Evolutionary conservation across 2,329 filamentous ascomycete species (phyloP).

Genomic region (Alternaria sp.): DNA sequence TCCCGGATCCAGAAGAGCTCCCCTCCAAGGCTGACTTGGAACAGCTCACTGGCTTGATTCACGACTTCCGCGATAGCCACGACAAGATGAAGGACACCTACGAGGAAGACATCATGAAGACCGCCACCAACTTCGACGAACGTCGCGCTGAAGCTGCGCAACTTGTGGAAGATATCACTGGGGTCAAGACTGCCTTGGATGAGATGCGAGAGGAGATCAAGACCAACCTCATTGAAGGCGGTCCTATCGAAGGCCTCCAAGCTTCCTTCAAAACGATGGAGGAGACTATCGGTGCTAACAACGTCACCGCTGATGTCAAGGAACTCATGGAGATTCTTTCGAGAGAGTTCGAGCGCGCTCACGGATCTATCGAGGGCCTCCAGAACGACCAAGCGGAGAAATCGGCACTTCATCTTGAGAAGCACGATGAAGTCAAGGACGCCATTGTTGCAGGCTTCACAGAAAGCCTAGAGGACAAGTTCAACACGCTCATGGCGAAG

Average conservation of each 20-base stretch:
- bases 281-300: slow-evolving; percentile 66
- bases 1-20: slow-evolving; percentile 74
- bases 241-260: slow-evolving; percentile 67
- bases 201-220: slow-evolving; percentile 81
- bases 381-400: slow-evolving; percentile 80
- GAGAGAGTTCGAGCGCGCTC: slow-evolving; percentile 86
- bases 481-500: slow-evolving; percentile 82
- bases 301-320: slow-evolving; percentile 60
- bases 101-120: slow-evolving; percentile 76
- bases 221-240: slow-evolving; percentile 78
- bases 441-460: slow-evolving; percentile 64
- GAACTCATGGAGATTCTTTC: slow-evolving; percentile 77
- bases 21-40: slow-evolving; percentile 80
- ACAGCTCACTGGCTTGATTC: slow-evolving; percentile 64
- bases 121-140: slow-evolving; percentile 81
- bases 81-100: slow-evolving; percentile 77
- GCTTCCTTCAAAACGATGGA: slow-evolving; percentile 74
- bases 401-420: slow-evolving; percentile 63
- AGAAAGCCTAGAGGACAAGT: slow-evolving; percentile 75
- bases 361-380: slow-evolving; percentile 78
- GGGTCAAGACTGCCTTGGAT: slow-evolving; percentile 79
- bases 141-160: slow-evolving; percentile 84
- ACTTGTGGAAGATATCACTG: slow-evolving; percentile 78
- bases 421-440: slow-evolving; percentile 67
- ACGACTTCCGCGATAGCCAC: slow-evolving; percentile 65